Base-by-base conservation (phyloP, 805 yeast species). In the Candida argentea region DNA sequence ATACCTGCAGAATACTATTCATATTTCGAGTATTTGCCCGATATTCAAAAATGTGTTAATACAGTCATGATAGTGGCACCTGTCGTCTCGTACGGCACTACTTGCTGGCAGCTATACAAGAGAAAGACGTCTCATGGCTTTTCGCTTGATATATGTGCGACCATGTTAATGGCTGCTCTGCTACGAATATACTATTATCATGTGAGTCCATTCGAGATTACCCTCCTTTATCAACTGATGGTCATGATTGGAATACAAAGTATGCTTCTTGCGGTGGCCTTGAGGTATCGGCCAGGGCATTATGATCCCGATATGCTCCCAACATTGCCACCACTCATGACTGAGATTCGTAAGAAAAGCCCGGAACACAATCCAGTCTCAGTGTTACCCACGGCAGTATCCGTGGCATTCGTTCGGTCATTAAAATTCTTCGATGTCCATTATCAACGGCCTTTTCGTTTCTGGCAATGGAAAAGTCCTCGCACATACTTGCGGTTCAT, bases 71-170 rank as follows among this genome's bases (percentile, higher is more conserved):
- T 85, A 17, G 70, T 82, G 44, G 80, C 95, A 1, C 96, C 96
- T 2, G 51, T 86, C 24, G 67, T 87, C 35, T 82, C 95, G 5
- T 86, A 87, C 46, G 94, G 94, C 3, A 71, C 91, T 10, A 85
- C 95, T 1, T 70, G 86, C 20, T 60, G 72, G 26, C 65, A 80
- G 37, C 85, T 86, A 9, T 67, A 73, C 42, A 59, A 65, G 26
- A 67, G 70, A 19, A 60, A 75, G 46, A 67, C 86, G 1, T 70
- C 89, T 1, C 61, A 70, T 14, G 96, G 95, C 14, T 85, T 86
- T 46, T 80, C 94, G 4, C 61, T 85, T n/a, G 96, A 87, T 52
- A 82, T 87, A 7, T 87, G 95, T 54, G 87, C 85, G 5, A 83
- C 94, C 5, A 85, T 87, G 94, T 49, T 86, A 36, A 63, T 84